Evolutionary conservation across 352 stramenopile species (phyloP).

Genomic region (Phytophthora tentaculata): DNA sequence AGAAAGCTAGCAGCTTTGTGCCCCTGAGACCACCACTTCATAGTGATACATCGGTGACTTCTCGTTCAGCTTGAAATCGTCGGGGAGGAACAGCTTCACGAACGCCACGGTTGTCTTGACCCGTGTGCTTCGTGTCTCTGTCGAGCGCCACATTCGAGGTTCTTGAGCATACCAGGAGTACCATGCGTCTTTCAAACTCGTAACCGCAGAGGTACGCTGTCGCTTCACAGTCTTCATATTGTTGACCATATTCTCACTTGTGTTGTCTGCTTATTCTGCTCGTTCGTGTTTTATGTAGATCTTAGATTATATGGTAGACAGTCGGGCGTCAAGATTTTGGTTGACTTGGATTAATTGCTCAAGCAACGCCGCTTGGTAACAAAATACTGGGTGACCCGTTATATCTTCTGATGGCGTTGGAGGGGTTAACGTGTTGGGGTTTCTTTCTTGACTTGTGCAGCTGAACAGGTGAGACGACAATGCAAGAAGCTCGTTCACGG

Average conservation of each 20-base stretch:
- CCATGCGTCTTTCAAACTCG: neutral
- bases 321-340: neutral
- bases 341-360: slow-evolving; percentile 5
- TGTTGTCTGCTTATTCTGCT: neutral
- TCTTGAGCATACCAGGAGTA: neutral
- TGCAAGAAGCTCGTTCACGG: neutral
- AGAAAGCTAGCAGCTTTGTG: too few species aligned
- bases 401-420: neutral
- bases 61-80: neutral
- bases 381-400: neutral
- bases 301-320: neutral
- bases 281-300: neutral
- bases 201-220: too few species aligned
- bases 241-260: neutral
- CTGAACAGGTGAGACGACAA: neutral
- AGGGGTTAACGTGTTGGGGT: neutral
- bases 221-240: neutral
- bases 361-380: neutral
- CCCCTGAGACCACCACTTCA: neutral
- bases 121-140: neutral
- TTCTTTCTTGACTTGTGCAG: neutral
- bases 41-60: neutral
- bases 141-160: neutral
- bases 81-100: neutral
- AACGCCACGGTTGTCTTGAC: neutral